Percentiles rank a stretch among this genome's conserved stretches.
phyloP scores from a whole-genome alignment of 2,329 filamentous ascomycete genomes.

The Xenosphaeropsis pyriputrescens region DNA sequence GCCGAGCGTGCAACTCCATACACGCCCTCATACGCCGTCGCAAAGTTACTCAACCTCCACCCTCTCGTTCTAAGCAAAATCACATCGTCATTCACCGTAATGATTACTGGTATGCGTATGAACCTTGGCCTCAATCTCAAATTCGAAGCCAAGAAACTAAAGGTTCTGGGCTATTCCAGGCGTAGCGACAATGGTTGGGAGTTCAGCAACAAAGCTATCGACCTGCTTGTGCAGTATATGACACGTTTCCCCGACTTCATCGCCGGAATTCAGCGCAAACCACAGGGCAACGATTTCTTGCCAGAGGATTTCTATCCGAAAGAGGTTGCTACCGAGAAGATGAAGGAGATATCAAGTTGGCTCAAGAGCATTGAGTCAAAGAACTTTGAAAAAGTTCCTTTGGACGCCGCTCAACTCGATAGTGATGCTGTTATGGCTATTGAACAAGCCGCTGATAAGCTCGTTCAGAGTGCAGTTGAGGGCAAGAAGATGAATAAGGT shows the following conservation, averaged over 20 bases:
- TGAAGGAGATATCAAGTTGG: conserved; percentile 92
- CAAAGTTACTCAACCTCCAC: conserved; percentile 67
- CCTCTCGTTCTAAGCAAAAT: conserved; percentile 88
- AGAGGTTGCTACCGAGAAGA: conserved; percentile 56
- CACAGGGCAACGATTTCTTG: conserved; percentile 68
- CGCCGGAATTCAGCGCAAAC: conserved; percentile 71
- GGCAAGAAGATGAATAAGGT: conserved; percentile 65
- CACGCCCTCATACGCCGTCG: conserved; percentile 76
- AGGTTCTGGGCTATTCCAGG: conserved; percentile 89
- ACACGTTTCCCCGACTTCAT: conserved; percentile 91
- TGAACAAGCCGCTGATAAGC: conserved; percentile 57
- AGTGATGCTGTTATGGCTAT: conserved; percentile 75
- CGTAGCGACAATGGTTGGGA: conserved; percentile 85
- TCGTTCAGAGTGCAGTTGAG: conserved; percentile 35
- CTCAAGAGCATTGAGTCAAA: conserved; percentile 83
- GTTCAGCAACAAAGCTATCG: conserved; percentile 74
- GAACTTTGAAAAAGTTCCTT: conserved; percentile 86
- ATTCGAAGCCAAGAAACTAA: conserved; percentile 89
- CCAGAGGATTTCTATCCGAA: conserved; percentile 79
- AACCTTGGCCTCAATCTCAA: conserved; percentile 94
- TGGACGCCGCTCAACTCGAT: conserved; percentile 93
- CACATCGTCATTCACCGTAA: conserved; percentile 83
- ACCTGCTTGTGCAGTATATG: conserved; percentile 80
- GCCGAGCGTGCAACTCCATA: conserved; percentile 64
- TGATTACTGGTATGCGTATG: conserved; percentile 65